These are phyloP conservation scores for Clitoria ternatea DNA, from an alignment of 306 rosid species.

Conservation along the genomic window DNA sequence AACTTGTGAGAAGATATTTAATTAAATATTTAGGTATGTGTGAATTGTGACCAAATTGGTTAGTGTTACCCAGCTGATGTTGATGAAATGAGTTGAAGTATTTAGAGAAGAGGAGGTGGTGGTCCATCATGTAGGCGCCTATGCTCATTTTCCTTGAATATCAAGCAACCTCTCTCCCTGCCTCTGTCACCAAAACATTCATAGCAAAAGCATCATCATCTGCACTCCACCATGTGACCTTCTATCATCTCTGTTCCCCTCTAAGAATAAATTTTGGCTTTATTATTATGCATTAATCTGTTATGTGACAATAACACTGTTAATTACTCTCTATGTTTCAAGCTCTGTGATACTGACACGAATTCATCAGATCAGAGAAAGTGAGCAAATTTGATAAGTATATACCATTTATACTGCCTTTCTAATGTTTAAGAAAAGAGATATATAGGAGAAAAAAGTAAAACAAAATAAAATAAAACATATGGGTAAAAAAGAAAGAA, in stretches of 20 bases:
- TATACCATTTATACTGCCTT: too few relatives aligned
- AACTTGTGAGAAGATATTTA: too few relatives aligned
- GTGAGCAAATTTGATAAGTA: background rate
- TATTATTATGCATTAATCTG: slow-evolving; percentile 9
- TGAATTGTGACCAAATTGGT: too few relatives aligned
- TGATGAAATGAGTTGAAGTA: background rate
- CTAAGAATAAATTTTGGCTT: background rate
- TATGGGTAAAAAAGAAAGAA: too few relatives aligned
- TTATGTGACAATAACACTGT: slow-evolving; percentile 5
- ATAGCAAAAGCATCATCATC: slow-evolving; percentile 85
- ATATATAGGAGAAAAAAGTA: too few relatives aligned
- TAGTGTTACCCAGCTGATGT: too few relatives aligned
- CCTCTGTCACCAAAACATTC: slow-evolving; percentile 42
- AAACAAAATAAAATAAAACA: too few relatives aligned
- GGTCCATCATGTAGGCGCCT: slow-evolving; percentile 87
- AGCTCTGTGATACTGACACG: background rate
- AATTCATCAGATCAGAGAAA: slow-evolving; percentile 11
- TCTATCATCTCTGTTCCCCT: slow-evolving; percentile 43
- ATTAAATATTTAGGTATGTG: too few relatives aligned
- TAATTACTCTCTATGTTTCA: slow-evolving; percentile 27
- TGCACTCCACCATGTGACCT: slow-evolving; percentile 79
- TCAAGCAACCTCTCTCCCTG: slow-evolving; percentile 64
- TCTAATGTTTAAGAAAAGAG: too few relatives aligned
- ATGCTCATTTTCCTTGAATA: slow-evolving; percentile 76
- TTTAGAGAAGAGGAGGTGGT: slow-evolving; percentile 61